Percentiles rank a stretch among this genome's conserved stretches.
Conservation (phyloP, 768 basidiomycete species). For the Auriscalpium vulgare region DNA sequence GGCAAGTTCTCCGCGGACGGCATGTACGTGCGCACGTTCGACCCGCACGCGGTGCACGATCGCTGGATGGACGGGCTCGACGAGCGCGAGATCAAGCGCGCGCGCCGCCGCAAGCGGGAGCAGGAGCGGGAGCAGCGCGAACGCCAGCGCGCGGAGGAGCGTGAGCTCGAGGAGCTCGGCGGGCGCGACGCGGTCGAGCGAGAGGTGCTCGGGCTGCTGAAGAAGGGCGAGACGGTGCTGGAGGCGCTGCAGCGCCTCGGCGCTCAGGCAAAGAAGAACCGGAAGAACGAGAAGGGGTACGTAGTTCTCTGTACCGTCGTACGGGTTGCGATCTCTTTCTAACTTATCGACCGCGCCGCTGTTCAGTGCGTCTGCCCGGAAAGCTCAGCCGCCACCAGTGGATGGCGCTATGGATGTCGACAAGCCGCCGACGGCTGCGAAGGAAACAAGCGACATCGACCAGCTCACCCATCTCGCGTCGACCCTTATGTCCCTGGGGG, state of each 20-base stretch:
- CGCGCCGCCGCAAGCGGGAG: conserved; percentile 64
- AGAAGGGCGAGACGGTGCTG: conserved; percentile 86
- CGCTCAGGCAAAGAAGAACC: conserved; percentile 45
- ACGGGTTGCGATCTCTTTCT: background rate
- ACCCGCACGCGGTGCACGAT: conserved; percentile 89
- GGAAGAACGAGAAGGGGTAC: conserved; percentile 18
- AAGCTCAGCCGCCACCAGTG: conserved; percentile 21
- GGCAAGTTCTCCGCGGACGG: conserved; percentile 96
- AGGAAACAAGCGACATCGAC: conserved; percentile 54
- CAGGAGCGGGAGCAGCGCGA: conserved; percentile 68
- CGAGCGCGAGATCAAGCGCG: conserved; percentile 79
- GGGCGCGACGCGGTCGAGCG: conserved; percentile 56
- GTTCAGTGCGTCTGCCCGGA: conserved; percentile 2
- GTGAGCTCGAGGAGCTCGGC: conserved; percentile 60
- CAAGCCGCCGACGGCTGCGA: conserved; percentile 23
- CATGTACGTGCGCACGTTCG: conserved; percentile 74
- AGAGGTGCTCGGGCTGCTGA: conserved; percentile 65
- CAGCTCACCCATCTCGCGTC: conserved; percentile 80
- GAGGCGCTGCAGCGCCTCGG: conserved; percentile 87
- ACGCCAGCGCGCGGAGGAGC: conserved; percentile 64
- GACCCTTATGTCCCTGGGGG: conserved; percentile 80
- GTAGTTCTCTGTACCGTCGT: background rate
- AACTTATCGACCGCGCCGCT: background rate
- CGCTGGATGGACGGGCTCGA: conserved; percentile 91
- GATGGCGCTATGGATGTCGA: conserved; percentile 43